Conservation (phyloP, 2,329 filamentous ascomycete species). For the Ascocoryne sarcoides region DNA sequence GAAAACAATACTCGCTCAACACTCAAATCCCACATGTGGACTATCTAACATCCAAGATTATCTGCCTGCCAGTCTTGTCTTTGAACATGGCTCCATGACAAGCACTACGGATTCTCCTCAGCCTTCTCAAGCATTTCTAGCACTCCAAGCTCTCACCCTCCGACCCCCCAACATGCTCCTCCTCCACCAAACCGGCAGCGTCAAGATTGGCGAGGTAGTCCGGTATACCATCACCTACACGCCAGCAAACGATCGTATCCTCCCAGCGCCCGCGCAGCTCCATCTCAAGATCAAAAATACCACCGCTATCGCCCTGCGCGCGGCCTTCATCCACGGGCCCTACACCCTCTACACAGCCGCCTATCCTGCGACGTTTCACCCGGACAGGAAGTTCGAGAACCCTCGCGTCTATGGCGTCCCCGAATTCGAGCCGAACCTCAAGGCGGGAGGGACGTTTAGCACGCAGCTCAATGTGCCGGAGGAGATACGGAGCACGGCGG, state of each 20-base stretch:
- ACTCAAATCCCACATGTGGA: no score
- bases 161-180: conserved; percentile 60
- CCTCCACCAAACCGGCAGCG: conserved; percentile 79
- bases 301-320: conserved; percentile 79
- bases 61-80: no score
- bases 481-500: conserved; percentile 58
- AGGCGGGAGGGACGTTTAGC: conserved; percentile 82
- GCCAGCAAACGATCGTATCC: conserved; percentile 77
- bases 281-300: conserved; percentile 88
- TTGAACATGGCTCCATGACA: no score
- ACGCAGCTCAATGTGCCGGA: conserved; percentile 75
- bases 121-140: neutral
- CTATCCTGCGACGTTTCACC: conserved; percentile 75
- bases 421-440: conserved; percentile 92
- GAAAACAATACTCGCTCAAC: no score
- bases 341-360: conserved; percentile 85
- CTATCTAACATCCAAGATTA: no score
- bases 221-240: conserved; percentile 90
- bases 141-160: neutral
- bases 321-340: conserved; percentile 91
- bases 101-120: no score
- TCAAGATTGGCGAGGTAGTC: conserved; percentile 91
- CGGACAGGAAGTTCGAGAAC: conserved; percentile 67
- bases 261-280: conserved; percentile 73
- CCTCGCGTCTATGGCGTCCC: conserved; percentile 67